These are phyloP conservation scores for Anaeromyces robustus DNA, from an alignment of 192 early-diverging fungal genomes.

Conservation along the genomic window DNA sequence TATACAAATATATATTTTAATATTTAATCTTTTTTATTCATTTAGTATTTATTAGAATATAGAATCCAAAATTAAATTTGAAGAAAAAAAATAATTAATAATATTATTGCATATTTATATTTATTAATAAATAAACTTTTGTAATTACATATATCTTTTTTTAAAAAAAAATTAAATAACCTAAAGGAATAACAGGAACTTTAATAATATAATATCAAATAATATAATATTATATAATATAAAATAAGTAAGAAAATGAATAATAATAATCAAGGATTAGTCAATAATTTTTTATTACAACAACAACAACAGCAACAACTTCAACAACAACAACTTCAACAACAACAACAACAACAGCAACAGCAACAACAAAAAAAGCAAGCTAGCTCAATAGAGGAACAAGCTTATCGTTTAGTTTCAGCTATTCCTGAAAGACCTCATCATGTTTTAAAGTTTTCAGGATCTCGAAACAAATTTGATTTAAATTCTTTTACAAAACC, in stretches of 20 bases:
- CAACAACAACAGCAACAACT: not conserved
- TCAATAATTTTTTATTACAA: not conserved
- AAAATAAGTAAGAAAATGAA: not conserved
- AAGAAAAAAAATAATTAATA: no score
- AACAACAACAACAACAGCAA: not conserved
- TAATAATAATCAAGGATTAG: not conserved
- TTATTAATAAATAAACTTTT: no score
- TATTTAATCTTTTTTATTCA: no score
- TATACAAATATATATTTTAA: no score
- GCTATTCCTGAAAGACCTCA: slow-evolving; percentile 28
- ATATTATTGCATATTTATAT: no score
- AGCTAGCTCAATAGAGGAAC: not conserved
- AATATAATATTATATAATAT: no score
- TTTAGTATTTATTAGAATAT: no score
- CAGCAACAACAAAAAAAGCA: not conserved
- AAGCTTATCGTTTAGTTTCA: slow-evolving; percentile 40
- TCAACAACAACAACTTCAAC: not conserved
- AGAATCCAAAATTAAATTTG: no score
- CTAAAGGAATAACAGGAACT: no score
- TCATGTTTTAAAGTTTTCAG: slow-evolving; percentile 49
- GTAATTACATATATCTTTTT: no score
- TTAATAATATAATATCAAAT: no score
- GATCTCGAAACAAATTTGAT: not conserved
- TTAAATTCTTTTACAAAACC: not conserved
- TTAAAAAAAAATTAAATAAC: no score